Evolutionary conservation across 2,329 filamentous ascomycete genomes (phyloP).

Genomic region (Sarocladium strictum): DNA sequence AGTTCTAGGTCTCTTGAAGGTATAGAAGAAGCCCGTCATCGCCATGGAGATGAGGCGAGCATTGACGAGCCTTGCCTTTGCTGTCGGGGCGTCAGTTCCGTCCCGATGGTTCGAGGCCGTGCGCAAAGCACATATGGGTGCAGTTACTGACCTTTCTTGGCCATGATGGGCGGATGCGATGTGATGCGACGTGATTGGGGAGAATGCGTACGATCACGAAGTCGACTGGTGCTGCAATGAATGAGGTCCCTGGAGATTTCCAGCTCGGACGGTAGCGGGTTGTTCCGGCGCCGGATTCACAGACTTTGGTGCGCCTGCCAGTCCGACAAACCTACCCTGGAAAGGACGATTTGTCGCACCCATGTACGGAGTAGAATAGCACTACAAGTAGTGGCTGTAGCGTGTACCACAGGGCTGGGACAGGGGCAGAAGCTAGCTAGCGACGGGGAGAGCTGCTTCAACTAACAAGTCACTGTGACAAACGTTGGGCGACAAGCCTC

Average conservation of each 20-base stretch:
- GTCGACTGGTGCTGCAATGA: neutral
- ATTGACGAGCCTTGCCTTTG: constrained; percentile 84
- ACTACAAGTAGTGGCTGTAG: constrained; percentile 1
- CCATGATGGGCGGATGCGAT: constrained; percentile 20
- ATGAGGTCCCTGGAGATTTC: constrained; percentile 5
- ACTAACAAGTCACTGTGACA: too few relatives aligned
- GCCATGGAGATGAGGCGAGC: constrained; percentile 98
- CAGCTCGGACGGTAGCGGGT: neutral
- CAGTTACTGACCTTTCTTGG: constrained; percentile 29
- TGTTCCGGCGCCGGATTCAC: neutral
- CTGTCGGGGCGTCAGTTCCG: constrained; percentile 38
- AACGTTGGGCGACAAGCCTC: neutral
- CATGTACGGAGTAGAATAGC: too few relatives aligned
- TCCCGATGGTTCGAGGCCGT: neutral
- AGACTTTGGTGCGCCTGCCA: neutral
- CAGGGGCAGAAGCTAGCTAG: neutral
- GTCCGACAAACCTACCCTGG: neutral
- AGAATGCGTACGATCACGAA: neutral
- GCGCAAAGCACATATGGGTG: neutral
- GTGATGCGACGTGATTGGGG: constrained; percentile 4
- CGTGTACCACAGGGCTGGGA: neutral
- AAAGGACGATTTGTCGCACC: too few relatives aligned
- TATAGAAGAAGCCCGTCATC: constrained; percentile 97
- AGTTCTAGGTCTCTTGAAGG: constrained; percentile 74
- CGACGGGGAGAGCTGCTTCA: too few relatives aligned